Percentiles rank a stretch among this genome's conserved stretches.
phyloP scores from a whole-genome alignment of 805 yeast genomes.

The Candida stauntonica region DNA sequence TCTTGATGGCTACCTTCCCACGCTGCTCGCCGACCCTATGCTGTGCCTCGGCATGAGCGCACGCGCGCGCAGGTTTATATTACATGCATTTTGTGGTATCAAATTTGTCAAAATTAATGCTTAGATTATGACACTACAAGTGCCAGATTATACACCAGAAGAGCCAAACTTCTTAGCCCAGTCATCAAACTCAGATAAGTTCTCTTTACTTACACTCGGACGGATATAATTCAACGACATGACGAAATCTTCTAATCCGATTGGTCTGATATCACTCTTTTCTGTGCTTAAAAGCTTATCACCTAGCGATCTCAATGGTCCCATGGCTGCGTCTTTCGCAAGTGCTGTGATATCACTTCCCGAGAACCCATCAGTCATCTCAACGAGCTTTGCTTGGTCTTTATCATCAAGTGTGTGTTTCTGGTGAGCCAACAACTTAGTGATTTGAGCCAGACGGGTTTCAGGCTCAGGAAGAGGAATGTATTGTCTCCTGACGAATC shows the following conservation, averaged over 20 bases:
- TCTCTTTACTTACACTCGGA: constrained; percentile 85
- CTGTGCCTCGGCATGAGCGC: no score
- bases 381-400: constrained; percentile 59
- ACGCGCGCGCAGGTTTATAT: no score
- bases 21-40: no score
- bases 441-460: constrained; percentile 71
- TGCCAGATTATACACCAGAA: constrained; percentile 71
- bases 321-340: constrained; percentile 98
- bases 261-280: constrained; percentile 76
- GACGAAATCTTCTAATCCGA: constrained; percentile 69
- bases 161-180: constrained; percentile 91
- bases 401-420: constrained; percentile 55
- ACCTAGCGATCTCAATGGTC: constrained; percentile 87
- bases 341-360: constrained; percentile 94
- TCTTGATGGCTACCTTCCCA: no score
- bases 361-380: constrained; percentile 77
- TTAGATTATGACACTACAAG: no score
- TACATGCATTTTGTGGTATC: no score
- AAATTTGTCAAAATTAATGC: no score
- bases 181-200: constrained; percentile 71
- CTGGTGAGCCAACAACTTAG: constrained; percentile 66
- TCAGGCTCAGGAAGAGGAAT: constrained; percentile 91
- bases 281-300: constrained; percentile 69
- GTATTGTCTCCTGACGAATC: constrained; percentile 89
- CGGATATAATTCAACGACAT: constrained; percentile 73